Percentiles rank a stretch among this genome's conserved stretches.
Evolutionary conservation across 2,329 filamentous ascomycete genomes (phyloP).

Genomic region (Cercospora citrullina): DNA sequence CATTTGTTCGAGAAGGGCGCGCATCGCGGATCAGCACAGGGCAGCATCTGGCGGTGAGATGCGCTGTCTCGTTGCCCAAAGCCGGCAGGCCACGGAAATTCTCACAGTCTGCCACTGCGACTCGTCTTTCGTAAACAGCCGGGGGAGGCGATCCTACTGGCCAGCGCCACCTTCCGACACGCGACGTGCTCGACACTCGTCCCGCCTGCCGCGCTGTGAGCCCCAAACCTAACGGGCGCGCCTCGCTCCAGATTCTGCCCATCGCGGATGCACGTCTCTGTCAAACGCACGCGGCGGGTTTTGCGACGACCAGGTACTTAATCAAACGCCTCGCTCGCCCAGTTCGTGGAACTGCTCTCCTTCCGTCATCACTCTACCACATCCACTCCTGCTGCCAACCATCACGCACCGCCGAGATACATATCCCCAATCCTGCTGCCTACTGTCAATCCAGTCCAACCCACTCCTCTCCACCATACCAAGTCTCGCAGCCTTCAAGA

Average conservation of each 20-base stretch:
- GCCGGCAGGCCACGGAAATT: constrained; percentile 1
- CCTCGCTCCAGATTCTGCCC: constrained; percentile 7
- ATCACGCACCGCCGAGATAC: constrained; percentile 9
- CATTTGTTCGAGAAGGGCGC: neutral
- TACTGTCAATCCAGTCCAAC: neutral
- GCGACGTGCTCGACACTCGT: constrained; percentile 3
- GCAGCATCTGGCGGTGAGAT: constrained; percentile 12
- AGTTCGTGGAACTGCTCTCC: neutral
- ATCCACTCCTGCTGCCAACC: neutral
- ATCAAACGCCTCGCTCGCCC: constrained; percentile 14
- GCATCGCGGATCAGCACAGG: constrained; percentile 6
- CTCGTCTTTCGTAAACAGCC: neutral
- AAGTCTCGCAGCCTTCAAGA: neutral
- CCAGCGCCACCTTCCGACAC: neutral
- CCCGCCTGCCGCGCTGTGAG: constrained; percentile 18
- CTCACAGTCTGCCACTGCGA: neutral
- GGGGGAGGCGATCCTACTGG: neutral
- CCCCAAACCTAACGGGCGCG: constrained; percentile 5
- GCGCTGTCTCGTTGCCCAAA: constrained; percentile 9
- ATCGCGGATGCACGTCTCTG: constrained; percentile 13
- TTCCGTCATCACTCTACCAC: neutral
- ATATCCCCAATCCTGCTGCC: neutral
- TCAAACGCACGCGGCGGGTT: constrained; percentile 5
- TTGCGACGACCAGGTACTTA: constrained; percentile 12
- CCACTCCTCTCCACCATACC: neutral